phyloP scores from a whole-genome alignment of 805 yeast genomes.

The Pichia ethanolica region DNA sequence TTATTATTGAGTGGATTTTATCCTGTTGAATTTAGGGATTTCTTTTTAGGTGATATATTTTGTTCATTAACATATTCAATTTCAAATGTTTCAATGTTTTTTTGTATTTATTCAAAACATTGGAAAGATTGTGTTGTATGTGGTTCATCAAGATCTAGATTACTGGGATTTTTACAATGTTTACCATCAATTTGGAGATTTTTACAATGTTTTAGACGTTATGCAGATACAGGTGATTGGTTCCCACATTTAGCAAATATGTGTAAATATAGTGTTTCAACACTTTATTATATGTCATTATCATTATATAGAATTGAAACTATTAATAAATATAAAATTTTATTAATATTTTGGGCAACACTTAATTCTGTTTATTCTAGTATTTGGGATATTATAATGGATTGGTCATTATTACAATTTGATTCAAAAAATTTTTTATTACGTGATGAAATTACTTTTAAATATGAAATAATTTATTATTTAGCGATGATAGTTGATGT shows the following conservation, averaged over 20 bases:
- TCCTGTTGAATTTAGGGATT: constrained; percentile 93
- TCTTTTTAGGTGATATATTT: constrained; percentile 85
- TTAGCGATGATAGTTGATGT: constrained; percentile 68
- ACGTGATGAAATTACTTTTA: constrained; percentile 65
- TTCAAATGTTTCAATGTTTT: constrained; percentile 78
- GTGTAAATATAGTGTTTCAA: constrained; percentile 61
- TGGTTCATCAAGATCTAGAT: constrained; percentile 69
- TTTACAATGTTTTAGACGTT: constrained; percentile 87
- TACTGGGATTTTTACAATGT: constrained; percentile 77
- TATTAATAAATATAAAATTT: constrained; percentile 36
- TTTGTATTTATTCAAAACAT: constrained; percentile 69
- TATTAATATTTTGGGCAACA: constrained; percentile 66
- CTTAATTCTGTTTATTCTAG: constrained; percentile 64
- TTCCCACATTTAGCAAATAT: constrained; percentile 94
- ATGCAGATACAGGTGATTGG: constrained; percentile 87
- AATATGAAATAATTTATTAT: constrained; percentile 57
- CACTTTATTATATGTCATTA: constrained; percentile 61
- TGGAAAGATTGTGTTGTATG: constrained; percentile 60
- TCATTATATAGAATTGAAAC: constrained; percentile 70
- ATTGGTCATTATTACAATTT: constrained; percentile 82
- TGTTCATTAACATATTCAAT: constrained; percentile 84
- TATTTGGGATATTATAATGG: constrained; percentile 91
- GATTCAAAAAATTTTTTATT: constrained; percentile 49
- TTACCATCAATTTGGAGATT: constrained; percentile 88
- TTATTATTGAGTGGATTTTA: constrained; percentile 74